Conservation (phyloP, 441 rosid species). For the Arabidopsis lyrata region DNA sequence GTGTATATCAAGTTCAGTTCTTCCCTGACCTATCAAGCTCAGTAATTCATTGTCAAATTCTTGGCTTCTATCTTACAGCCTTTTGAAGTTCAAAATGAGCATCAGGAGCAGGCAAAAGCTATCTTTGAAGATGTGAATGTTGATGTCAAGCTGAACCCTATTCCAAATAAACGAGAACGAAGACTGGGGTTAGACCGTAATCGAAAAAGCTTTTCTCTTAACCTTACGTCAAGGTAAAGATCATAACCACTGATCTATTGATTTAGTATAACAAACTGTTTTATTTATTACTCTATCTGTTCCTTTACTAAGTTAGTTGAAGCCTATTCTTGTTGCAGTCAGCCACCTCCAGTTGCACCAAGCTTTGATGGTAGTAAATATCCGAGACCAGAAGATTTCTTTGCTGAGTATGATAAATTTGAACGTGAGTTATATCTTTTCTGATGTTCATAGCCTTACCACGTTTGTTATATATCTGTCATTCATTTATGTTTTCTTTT, state of each 20-base stretch:
- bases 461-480: constrained; percentile 14
- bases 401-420: constrained; percentile 65
- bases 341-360: constrained; percentile 53
- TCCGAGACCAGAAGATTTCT: constrained; percentile 74
- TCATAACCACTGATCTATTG: constrained; percentile 8
- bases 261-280: constrained; percentile 3
- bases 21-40: constrained; percentile 11
- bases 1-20: constrained; percentile 1
- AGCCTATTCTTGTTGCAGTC: constrained; percentile 44
- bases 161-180: constrained; percentile 57
- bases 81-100: constrained; percentile 54
- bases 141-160: constrained; percentile 41
- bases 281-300: constrained; percentile 17
- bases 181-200: constrained; percentile 75
- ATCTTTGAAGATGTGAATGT: constrained; percentile 47
- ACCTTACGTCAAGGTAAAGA: constrained; percentile 63
- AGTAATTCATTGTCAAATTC: background rate
- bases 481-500: constrained; percentile 17
- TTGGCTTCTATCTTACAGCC: constrained; percentile 54
- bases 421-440: constrained; percentile 57
- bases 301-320: constrained; percentile 8
- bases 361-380: constrained; percentile 63
- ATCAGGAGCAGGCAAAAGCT: constrained; percentile 58
- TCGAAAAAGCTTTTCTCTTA: constrained; percentile 71
- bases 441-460: constrained; percentile 20